Base-by-base conservation (phyloP, 202 grass and related monocot species). In the Brachypodium distachyon region DNA sequence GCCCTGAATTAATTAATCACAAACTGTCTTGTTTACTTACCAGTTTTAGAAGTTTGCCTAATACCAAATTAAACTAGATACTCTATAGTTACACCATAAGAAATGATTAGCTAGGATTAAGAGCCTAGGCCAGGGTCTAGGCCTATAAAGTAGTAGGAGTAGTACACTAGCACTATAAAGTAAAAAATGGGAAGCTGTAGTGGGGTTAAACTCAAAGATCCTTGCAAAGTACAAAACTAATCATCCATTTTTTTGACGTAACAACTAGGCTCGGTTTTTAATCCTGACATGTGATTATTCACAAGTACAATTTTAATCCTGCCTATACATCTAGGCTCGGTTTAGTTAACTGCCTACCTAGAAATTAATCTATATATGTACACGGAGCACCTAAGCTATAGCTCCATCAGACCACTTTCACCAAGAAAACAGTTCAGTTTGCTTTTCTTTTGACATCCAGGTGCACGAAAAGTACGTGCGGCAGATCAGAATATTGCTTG, bases 141-240 rank as follows among this genome's bases (percentile, higher is more conserved):
- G 12, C 34, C 76, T 79, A 72, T 69, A 32, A 53, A 46, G n/a
- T 54, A 65, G 16, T 56, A 48, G 38, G 56, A 37, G 14, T 44
- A 54, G 22, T 13, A 82, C 27, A 71, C 46, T 64, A 21, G 14
- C 42, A 50, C 73, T 72, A 66, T 25, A 55, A 38, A 47, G 7
- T 76, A 7, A 62, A 63, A 40, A 18, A 39, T 55, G 51, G 29
- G n/a, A n/a, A 74, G 48, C 58, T 39, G 47, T 60, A 54, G 44
- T 67, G 65, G 52, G 41, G 32, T 76, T 83, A 70, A 76, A 84
- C 77, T 72, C 55, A 31, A 64, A 85, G 68, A 67, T 84, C 39
- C 82, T 23, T 66, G 57, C 58, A 72, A 72, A 33, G 43, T 48
- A 72, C 53, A 57, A 3, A 58, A 55, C 18, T 44, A 41, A 31